phyloP scores from a whole-genome alignment of 1,139 yeast species.

The Kluyveromyces marxianus region DNA sequence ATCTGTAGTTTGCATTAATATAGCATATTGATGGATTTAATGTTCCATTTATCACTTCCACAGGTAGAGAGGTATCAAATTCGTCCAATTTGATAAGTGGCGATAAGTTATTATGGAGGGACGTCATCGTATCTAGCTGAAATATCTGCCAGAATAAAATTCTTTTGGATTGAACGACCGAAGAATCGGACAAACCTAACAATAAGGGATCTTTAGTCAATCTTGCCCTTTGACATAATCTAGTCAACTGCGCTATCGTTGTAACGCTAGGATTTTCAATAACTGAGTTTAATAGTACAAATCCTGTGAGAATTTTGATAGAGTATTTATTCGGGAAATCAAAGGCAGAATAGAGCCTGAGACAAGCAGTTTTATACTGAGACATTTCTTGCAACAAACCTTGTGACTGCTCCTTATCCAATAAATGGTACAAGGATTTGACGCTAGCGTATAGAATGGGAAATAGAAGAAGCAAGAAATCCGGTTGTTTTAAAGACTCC shows the following conservation, averaged over 20 bases:
- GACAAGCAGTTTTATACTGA: constrained; percentile 36
- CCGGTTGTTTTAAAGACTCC: constrained; percentile 15
- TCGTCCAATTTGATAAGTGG: constrained; percentile 50
- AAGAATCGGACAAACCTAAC: constrained; percentile 41
- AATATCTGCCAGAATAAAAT: constrained; percentile 61
- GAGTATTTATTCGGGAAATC: constrained; percentile 49
- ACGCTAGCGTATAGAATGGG: constrained; percentile 49
- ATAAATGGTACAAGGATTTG: constrained; percentile 43
- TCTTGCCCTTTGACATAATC: constrained; percentile 50
- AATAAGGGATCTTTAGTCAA: constrained; percentile 53
- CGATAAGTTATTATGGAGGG: constrained; percentile 49
- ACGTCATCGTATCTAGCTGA: constrained; percentile 50
- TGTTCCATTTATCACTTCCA: constrained; percentile 29
- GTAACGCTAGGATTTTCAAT: constrained; percentile 45
- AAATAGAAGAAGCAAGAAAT: constrained; percentile 42
- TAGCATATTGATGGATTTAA: constrained; percentile 29
- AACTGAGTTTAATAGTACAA: constrained; percentile 48
- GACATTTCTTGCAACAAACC: constrained; percentile 32
- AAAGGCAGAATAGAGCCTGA: constrained; percentile 40
- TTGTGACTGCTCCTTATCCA: constrained; percentile 32
- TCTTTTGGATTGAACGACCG: constrained; percentile 45
- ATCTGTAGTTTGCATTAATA: constrained; percentile 47
- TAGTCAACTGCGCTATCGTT: constrained; percentile 31
- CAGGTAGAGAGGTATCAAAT: constrained; percentile 50
- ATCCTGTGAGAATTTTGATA: constrained; percentile 41